Conservation (phyloP, 2,329 filamentous ascomycete genomes). For the Aulographum hederae region DNA sequence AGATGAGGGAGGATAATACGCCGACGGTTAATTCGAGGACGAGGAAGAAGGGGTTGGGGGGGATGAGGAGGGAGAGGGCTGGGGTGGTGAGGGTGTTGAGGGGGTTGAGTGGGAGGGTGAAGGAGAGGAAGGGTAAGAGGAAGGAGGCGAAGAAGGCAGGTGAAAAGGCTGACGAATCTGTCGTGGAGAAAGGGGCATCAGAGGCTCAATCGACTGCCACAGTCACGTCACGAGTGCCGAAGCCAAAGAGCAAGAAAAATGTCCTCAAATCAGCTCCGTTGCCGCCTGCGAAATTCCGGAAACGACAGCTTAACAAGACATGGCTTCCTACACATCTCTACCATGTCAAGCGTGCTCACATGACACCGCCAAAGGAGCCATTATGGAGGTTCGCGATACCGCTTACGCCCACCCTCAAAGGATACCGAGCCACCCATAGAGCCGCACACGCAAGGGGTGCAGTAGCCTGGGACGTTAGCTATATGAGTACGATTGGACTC, state of each 20-base stretch:
- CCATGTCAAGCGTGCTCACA: slow-evolving; percentile 79
- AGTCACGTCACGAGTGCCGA: too few species aligned
- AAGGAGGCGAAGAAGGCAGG: too few species aligned
- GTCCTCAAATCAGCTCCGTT: slow-evolving; percentile 43
- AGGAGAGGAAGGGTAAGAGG: too few species aligned
- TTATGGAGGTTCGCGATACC: slow-evolving; percentile 86
- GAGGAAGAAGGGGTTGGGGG: too few species aligned
- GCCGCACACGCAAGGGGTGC: slow-evolving; percentile 58
- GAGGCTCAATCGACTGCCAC: too few species aligned
- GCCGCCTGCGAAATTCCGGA: slow-evolving; percentile 56
- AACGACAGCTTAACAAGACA: slow-evolving; percentile 72
- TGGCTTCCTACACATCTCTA: slow-evolving; percentile 92
- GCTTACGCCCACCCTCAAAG: slow-evolving; percentile 72
- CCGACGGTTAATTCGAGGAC: too few species aligned
- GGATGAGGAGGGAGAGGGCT: too few species aligned
- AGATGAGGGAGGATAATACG: slow-evolving; percentile 82
- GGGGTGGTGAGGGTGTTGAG: too few species aligned
- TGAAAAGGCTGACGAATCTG: too few species aligned
- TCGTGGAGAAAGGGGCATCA: too few species aligned
- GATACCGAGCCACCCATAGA: slow-evolving; percentile 73
- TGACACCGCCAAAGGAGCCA: slow-evolving; percentile 61
- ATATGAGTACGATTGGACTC: slow-evolving; percentile 70
- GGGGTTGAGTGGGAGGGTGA: too few species aligned
- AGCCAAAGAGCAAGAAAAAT: slow-evolving; percentile 56
- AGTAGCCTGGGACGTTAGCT: slow-evolving; percentile 85